phyloP scores from a whole-genome alignment of 2,329 filamentous ascomycete genomes.

The Aspergillus aculeatus region DNA sequence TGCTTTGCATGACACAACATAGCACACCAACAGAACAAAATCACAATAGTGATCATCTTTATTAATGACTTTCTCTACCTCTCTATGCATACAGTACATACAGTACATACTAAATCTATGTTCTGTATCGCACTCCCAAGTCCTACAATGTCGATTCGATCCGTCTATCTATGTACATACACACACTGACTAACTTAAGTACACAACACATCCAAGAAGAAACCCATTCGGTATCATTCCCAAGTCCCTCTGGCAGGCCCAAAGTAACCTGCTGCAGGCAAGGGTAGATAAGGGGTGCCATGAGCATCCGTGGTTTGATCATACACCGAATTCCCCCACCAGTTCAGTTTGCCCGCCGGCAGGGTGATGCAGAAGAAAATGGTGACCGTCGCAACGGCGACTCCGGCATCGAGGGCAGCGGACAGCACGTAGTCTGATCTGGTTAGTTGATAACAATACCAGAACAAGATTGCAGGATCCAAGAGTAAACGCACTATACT shows the following conservation, averaged over 20 bases:
- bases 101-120: not conserved
- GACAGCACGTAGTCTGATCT: constrained; percentile 42
- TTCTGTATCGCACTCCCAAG: not conserved
- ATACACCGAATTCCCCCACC: constrained; percentile 46
- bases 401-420: constrained; percentile 44
- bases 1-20: too few relatives aligned
- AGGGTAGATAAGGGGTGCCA: constrained; percentile 35
- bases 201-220: not conserved
- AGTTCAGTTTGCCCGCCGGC: constrained; percentile 37
- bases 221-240: constrained; percentile 17
- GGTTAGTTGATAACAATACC: constrained; percentile 9
- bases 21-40: too few relatives aligned
- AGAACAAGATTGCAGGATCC: not conserved
- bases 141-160: not conserved
- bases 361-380: constrained; percentile 48
- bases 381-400: constrained; percentile 44
- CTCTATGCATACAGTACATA: too few relatives aligned
- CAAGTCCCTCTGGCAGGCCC: constrained; percentile 29
- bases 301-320: constrained; percentile 42
- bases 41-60: too few relatives aligned
- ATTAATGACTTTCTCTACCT: too few relatives aligned
- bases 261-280: constrained; percentile 31
- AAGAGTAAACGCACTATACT: constrained; percentile 39
- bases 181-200: too few relatives aligned
- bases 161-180: not conserved